These are phyloP conservation scores for Podosphaera leucotricha DNA, from an alignment of 2,329 filamentous ascomycete species.

Conservation along the genomic window DNA sequence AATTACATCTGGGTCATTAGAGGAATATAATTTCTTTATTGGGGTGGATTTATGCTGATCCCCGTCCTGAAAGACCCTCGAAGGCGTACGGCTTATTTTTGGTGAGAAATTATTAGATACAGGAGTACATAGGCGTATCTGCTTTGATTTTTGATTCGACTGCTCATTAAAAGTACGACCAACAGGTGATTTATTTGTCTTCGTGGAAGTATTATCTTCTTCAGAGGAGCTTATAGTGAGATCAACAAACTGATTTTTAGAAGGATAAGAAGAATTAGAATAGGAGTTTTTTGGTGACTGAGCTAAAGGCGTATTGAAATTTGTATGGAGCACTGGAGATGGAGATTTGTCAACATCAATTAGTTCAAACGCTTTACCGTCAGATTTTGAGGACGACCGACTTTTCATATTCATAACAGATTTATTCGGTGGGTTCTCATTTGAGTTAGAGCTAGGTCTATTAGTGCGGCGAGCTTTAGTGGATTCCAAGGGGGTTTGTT, in stretches of 20 bases:
- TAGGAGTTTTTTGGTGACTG: not conserved
- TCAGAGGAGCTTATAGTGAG: slow-evolving; percentile 8
- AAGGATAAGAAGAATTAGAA: not conserved
- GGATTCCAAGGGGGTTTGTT: not conserved
- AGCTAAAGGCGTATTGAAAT: not conserved
- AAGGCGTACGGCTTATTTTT: not conserved
- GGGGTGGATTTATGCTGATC: not conserved
- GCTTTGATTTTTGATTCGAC: not conserved
- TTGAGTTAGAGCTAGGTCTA: not conserved
- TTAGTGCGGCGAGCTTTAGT: not conserved
- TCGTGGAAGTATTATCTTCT: slow-evolving; percentile 2
- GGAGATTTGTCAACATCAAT: not conserved
- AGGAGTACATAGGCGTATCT: not conserved
- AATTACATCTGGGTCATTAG: slow-evolving; percentile 8
- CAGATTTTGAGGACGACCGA: not conserved
- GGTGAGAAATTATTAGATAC: not conserved
- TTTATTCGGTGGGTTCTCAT: not conserved
- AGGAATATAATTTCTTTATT: slow-evolving; percentile 5
- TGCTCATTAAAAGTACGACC: not conserved
- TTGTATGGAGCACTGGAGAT: too few species aligned
- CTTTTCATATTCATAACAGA: not conserved
- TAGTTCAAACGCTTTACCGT: not conserved
- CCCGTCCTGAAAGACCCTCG: not conserved
- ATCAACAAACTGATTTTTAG: slow-evolving; percentile 4
- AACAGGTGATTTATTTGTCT: not conserved